Evolutionary conservation across 441 rosid genomes (phyloP), one percentile per base, ranked within the genome.

Genomic region (Erysimum pusillum): DNA sequence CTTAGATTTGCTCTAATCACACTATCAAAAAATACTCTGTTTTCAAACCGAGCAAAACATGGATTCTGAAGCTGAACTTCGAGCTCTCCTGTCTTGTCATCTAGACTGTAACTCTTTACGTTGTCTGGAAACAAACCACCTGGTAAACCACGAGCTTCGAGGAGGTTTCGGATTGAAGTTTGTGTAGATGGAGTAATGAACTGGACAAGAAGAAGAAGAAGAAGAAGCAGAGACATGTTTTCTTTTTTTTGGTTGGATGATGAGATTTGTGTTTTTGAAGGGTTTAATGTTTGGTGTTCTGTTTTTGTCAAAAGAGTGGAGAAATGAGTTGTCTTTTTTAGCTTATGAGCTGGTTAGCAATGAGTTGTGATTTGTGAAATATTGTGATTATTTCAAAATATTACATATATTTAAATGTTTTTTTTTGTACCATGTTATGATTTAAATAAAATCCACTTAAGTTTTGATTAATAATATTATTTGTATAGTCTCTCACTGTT

Each of bases 1-100:
- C 90, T 90, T 22, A 94, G 88, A 67, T 92, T 94, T 28, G 97
- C 98, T 63, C 79, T 86, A n/a, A 94, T 88, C 44, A 89, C 90
- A 13, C 86, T 87, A 63, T 92, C 91, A 67, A 92, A 92, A 71
- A 71, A 76, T n/a, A 94, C 94, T 51, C 93, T 82, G 15, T 88
- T 87, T 57, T 92, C 98, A 38, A 82, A 94, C 73, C 85, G 87
- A 34, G 98, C 89, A 79, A 94, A 79, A 81, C 98, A 94, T 0
- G 97, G 94, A 14, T 80, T 83, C 1, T 90, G 87, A 45, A 94
- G 63, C 54, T 82, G 63, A 45, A 94, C 97, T 67, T 94, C 87
- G 5, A 94, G 86, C 36, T 84, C 82, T 14, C 90, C 95, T 52
- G 78, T 76, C 66, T 46, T 79, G 49, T 85, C 88, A 36, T 88